These are phyloP conservation scores for Nyssa sinensis DNA, from an alignment of 148 eudicot species.

Conservation along the genomic window DNA sequence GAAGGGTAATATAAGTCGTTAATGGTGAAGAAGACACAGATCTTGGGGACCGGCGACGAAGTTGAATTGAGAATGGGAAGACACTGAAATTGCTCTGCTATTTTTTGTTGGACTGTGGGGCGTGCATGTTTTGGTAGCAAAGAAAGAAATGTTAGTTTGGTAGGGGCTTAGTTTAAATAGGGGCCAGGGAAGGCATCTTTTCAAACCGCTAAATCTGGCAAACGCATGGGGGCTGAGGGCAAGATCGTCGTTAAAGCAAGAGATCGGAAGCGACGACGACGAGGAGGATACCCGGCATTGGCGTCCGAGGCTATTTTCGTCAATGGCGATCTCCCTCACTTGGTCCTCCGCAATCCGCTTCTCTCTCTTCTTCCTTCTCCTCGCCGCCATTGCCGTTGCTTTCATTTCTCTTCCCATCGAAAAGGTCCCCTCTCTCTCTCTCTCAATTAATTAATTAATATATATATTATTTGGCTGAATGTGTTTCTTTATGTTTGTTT, in stretches of 20 bases:
- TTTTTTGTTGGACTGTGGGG: too few relatives aligned
- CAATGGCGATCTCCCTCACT: slow-evolving; percentile 14
- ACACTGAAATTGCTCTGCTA: background rate
- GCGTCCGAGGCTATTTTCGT: slow-evolving; percentile 21
- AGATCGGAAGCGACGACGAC: slow-evolving; percentile 8
- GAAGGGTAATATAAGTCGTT: too few relatives aligned
- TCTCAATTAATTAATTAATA: background rate
- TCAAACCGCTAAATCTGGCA: slow-evolving; percentile 24
- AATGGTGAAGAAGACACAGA: too few relatives aligned
- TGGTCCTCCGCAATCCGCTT: slow-evolving; percentile 19
- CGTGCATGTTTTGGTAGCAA: background rate
- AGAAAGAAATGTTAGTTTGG: background rate
- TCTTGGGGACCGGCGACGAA: background rate
- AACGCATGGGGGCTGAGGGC: slow-evolving; percentile 21
- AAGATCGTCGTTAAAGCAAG: slow-evolving; percentile 22
- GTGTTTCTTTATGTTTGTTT: background rate
- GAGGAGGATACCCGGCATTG: slow-evolving; percentile 23
- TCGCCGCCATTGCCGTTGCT: slow-evolving; percentile 16
- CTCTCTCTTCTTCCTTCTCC: slow-evolving; percentile 4
- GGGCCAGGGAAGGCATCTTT: background rate
- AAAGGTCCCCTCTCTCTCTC: slow-evolving; percentile 12
- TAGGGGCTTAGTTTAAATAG: background rate
- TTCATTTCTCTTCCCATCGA: slow-evolving; percentile 22
- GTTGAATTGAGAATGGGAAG: background rate
- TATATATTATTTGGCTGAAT: background rate